These are phyloP conservation scores for Basidioascus undulatus DNA, from an alignment of 768 basidiomycete genomes.

Conservation along the genomic window DNA sequence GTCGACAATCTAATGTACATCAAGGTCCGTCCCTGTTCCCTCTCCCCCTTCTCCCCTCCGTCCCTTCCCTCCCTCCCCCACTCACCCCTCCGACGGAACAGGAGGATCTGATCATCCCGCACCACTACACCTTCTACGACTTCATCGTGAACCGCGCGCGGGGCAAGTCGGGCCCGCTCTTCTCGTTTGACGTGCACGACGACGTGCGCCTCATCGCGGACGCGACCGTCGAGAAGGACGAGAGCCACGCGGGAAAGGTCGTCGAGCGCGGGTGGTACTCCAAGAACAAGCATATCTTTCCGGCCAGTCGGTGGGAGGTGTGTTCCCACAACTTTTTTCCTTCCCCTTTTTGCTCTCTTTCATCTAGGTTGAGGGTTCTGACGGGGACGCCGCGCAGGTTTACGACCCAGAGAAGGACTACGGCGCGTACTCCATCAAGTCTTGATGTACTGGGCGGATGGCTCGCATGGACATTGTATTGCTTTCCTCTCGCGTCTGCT, in stretches of 20 bases:
- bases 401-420: conserved; percentile 89
- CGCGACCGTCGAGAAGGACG: conserved; percentile 90
- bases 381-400: conserved; percentile 25
- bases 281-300: conserved; percentile 91
- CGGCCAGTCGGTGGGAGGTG: conserved; percentile 88
- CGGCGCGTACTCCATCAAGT: conserved; percentile 75
- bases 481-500: no score
- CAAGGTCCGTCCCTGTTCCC: conserved; percentile 23
- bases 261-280: conserved; percentile 91
- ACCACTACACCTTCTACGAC: conserved; percentile 97
- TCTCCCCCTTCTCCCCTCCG: background rate
- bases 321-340: conserved; percentile 13
- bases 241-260: conserved; percentile 92
- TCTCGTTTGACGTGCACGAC: conserved; percentile 98
- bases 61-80: background rate
- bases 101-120: conserved; percentile 96
- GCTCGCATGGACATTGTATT: no score
- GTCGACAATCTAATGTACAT: conserved; percentile 98
- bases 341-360: background rate
- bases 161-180: conserved; percentile 90
- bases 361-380: background rate
- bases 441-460: no score
- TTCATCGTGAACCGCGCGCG: conserved; percentile 96
- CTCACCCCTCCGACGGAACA: no score
- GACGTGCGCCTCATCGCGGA: conserved; percentile 85